These are phyloP conservation scores for Colletotrichum cordylinicola DNA, from an alignment of 2,329 filamentous ascomycete genomes.

Conservation along the genomic window DNA sequence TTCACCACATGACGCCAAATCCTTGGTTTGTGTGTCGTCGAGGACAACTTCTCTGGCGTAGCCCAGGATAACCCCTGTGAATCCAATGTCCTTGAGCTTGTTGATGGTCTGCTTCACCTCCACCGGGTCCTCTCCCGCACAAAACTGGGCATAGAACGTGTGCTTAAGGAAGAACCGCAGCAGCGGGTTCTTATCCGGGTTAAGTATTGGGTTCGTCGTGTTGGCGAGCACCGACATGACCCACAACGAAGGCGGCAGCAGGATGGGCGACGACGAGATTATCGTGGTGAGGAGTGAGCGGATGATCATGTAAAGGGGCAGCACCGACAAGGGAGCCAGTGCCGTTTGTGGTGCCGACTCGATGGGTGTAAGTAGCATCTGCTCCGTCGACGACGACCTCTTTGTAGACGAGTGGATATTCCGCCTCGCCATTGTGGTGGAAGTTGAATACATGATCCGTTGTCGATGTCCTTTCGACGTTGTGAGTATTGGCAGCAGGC, in stretches of 20 bases:
- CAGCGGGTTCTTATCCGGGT: conserved; percentile 77
- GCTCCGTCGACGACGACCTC: conserved; percentile 25
- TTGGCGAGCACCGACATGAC: conserved; percentile 74
- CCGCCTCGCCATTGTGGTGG: conserved; percentile 24
- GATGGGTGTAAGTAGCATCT: conserved; percentile 8
- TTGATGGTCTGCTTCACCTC: conserved; percentile 73
- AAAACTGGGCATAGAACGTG: conserved; percentile 92
- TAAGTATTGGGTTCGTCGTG: conserved; percentile 69
- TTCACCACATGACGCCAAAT: conserved; percentile 48
- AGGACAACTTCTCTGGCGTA: conserved; percentile 85
- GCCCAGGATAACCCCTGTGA: conserved; percentile 81
- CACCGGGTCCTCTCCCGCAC: conserved; percentile 74
- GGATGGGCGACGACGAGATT: conserved; percentile 72
- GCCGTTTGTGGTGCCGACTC: not conserved
- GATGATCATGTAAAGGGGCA: conserved; percentile 70
- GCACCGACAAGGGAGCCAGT: conserved; percentile 61
- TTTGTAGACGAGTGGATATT: conserved; percentile 30
- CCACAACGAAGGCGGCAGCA: conserved; percentile 73
- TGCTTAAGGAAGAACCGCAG: conserved; percentile 75
- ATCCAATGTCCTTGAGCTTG: conserved; percentile 75
- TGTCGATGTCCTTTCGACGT: not conserved
- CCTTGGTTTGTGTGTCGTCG: conserved; percentile 55
- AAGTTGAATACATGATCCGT: not conserved
- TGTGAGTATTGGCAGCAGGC: not conserved
- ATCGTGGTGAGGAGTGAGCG: conserved; percentile 73